A percentile compares a stretch with the other conserved stretches of the same genome.
These are phyloP conservation scores for Helotiales sp. DNA, from an alignment of 2,329 filamentous ascomycete species.

Conservation along the genomic window DNA sequence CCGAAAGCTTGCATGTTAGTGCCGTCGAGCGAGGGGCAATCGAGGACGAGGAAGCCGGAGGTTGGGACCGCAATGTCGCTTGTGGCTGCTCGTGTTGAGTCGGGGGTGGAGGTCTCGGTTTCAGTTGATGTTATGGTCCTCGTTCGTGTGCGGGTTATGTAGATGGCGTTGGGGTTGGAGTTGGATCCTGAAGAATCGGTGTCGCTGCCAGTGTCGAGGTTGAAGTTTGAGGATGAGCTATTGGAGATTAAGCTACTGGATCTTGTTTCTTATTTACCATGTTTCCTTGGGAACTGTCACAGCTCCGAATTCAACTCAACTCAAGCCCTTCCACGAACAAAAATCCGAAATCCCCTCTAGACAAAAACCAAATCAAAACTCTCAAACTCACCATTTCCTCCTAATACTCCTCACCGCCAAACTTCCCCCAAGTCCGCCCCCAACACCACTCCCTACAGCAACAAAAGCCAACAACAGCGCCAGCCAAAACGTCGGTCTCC, in stretches of 20 bases:
- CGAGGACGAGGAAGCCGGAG: slow-evolving; percentile 1
- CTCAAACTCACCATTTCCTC: slow-evolving; percentile 1
- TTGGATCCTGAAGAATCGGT: background rate
- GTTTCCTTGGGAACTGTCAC: background rate
- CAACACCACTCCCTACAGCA: background rate
- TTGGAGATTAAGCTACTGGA: background rate
- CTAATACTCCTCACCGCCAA: background rate
- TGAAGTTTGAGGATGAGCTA: background rate
- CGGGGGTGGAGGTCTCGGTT: background rate
- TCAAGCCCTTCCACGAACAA: no score
- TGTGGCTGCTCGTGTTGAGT: background rate
- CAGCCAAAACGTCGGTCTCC: slow-evolving; percentile 11
- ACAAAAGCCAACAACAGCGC: slow-evolving; percentile 3
- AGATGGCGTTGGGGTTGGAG: background rate
- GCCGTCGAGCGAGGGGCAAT: slow-evolving; percentile 1
- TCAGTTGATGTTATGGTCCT: background rate
- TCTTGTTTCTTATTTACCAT: background rate
- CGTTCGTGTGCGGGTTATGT: slow-evolving; percentile 1
- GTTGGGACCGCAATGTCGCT: slow-evolving; percentile 4
- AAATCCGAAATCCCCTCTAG: no score
- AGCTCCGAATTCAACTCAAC: background rate
- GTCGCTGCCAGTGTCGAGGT: background rate
- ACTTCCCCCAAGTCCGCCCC: slow-evolving; percentile 8
- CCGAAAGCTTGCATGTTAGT: slow-evolving; percentile 1
- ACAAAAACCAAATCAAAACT: no score